Base-by-base conservation (phyloP, 352 stramenopile species). In the Chrysophaeum taylorii region DNA sequence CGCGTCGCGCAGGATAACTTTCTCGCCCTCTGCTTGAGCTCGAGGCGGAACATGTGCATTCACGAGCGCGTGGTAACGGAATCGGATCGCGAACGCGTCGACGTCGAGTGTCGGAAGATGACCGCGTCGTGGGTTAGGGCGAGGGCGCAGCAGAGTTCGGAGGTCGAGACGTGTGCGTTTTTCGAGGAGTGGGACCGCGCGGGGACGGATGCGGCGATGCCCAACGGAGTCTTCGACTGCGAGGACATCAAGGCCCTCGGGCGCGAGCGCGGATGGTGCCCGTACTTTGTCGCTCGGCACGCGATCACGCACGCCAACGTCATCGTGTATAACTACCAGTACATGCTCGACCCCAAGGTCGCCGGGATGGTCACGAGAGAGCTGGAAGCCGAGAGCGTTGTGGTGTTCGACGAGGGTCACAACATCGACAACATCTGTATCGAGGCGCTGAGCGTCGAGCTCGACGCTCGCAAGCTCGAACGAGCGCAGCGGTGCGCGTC, bases 371-470 rank as follows among this genome's bases (percentile, higher is more conserved):
- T 90, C 88, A 67, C 86, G 91, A 67, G 89, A 84, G 71, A 92
- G 94, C 66, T 75, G 4, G 66, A 75, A 41, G 71, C 77, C 0
- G 85, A 92, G 73, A 85, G 74, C 54, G 88, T 92, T 50, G 82
- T 94, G 54, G 92, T 98, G 0, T 98, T 98, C 79, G 94, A 99
- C 78, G 94, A 98, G 78, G 94, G 93, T 1, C 94, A 98, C 77
- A 99, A 98, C 80, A 98, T 99, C 73, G 94, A 98, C 77, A 97
- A 95, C 85, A 92, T 99, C 23, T 99, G 95, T 73, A 98, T 98
- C 71, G 95, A 99, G 86, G 94, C 94, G 45, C 78, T 99, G 0
- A 96, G 85, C 60, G 94, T 99, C 0, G 92, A 93, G 18, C 86
- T 99, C 39, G 92, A 98, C 72, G 85, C 90, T 23, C 81, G 91